Evolutionary conservation across 2,329 filamentous ascomycete genomes (phyloP).

Genomic region (Xylaria sp.): DNA sequence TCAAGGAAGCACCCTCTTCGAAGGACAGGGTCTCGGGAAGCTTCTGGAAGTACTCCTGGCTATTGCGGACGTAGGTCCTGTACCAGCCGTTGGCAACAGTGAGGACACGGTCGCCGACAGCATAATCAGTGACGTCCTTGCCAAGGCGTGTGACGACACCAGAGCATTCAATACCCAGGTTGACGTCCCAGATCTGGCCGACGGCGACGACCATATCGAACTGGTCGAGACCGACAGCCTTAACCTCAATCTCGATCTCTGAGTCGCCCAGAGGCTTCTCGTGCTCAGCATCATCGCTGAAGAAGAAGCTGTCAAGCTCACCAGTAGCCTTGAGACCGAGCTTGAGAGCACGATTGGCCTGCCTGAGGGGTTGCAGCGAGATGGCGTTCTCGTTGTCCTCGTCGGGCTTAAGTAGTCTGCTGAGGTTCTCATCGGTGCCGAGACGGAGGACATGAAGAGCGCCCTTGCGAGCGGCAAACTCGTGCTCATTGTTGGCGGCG

Average conservation of each 20-base stretch:
- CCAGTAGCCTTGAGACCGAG: constrained; percentile 36
- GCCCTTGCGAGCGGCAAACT: constrained; percentile 37
- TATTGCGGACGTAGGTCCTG: constrained; percentile 37
- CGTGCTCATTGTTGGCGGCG: constrained; percentile 33
- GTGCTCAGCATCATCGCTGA: constrained; percentile 34
- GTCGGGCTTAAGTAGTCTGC: constrained; percentile 33
- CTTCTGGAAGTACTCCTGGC: constrained; percentile 37
- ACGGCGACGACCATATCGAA: constrained; percentile 39
- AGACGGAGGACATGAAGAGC: constrained; percentile 35
- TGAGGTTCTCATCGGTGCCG: constrained; percentile 34
- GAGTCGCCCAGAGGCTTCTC: constrained; percentile 32
- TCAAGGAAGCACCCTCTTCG: constrained; percentile 36
- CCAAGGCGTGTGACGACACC: constrained; percentile 35
- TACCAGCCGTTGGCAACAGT: constrained; percentile 37
- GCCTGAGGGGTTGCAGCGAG: constrained; percentile 35
- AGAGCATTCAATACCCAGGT: constrained; percentile 38
- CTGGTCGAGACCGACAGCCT: constrained; percentile 36
- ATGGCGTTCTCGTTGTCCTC: constrained; percentile 32
- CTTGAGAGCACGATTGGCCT: constrained; percentile 35
- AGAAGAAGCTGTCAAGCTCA: constrained; percentile 39
- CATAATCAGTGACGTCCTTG: constrained; percentile 34
- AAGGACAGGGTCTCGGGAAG: constrained; percentile 37
- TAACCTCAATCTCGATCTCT: constrained; percentile 38
- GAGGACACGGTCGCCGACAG: constrained; percentile 35
- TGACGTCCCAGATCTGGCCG: constrained; percentile 39